phyloP scores from a whole-genome alignment of 1,139 yeast genomes.

The Meyerozyma athensensis region DNA sequence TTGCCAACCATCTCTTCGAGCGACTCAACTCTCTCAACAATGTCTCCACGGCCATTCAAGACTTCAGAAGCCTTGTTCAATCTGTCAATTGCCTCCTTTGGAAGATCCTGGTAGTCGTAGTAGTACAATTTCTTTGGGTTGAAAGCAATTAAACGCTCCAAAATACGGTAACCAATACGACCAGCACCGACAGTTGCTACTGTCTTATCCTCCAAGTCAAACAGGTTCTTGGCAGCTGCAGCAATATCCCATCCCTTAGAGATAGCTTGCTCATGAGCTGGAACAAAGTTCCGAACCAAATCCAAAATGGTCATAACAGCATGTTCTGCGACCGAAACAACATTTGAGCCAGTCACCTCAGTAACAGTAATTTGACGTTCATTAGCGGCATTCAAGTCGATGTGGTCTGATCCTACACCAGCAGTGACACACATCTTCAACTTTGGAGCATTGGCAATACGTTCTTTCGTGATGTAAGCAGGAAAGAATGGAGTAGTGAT shows the following conservation, averaged over 20 bases:
- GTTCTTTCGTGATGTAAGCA: slow-evolving; percentile 61
- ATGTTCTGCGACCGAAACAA: slow-evolving; percentile 78
- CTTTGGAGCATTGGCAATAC: slow-evolving; percentile 68
- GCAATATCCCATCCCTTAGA: slow-evolving; percentile 71
- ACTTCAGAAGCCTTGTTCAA: slow-evolving; percentile 36
- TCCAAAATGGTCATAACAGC: slow-evolving; percentile 70
- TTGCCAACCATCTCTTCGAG: slow-evolving; percentile 65
- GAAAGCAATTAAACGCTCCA: slow-evolving; percentile 70
- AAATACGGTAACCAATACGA: slow-evolving; percentile 49
- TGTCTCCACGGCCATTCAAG: slow-evolving; percentile 32
- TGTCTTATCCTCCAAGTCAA: slow-evolving; percentile 71
- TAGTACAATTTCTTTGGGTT: slow-evolving; percentile 19
- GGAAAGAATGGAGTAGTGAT: slow-evolving; percentile 85
- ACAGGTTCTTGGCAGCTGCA: slow-evolving; percentile 67
- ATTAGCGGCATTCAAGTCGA: slow-evolving; percentile 71
- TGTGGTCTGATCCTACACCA: slow-evolving; percentile 83
- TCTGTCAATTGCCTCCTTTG: slow-evolving; percentile 52
- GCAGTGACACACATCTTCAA: slow-evolving; percentile 73
- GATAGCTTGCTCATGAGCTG: slow-evolving; percentile 70
- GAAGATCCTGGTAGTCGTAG: slow-evolving; percentile 69
- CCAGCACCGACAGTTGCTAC: slow-evolving; percentile 74
- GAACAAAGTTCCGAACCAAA: slow-evolving; percentile 71
- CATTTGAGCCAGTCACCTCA: slow-evolving; percentile 86
- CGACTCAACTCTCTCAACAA: slow-evolving; percentile 56
- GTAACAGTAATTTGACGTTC: slow-evolving; percentile 58